Base-by-base conservation (phyloP, 1,139 yeast species). In the Yamadazyma jaroonii region DNA sequence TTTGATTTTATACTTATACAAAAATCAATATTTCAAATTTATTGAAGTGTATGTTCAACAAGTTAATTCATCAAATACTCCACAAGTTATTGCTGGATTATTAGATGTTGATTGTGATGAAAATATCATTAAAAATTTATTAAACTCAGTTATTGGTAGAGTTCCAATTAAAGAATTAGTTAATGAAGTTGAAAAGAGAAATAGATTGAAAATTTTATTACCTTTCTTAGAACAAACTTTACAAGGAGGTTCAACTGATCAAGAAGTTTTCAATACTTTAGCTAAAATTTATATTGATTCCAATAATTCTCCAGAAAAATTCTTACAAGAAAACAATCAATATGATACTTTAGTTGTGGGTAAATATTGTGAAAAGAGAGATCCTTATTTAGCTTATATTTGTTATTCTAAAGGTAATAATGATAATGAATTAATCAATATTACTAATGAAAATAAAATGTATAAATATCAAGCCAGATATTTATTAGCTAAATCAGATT, bases 401-500 rank as follows among this genome's bases (percentile, higher is more conserved):
- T 95, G 96, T 39, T 92, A 92, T 63, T 95, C 95, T 47, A 90
- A 89, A 67, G 99, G 99, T 59, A 74, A 77, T 41, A 90, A 92
- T 55, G 96, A 92, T 61, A 83, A 74, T 44, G 98, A 92, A 62
- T 78, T 92, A 57, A 79, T 92, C 54, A 74, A 80, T 55, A 89
- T 92, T 61, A 92, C 98, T 50, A 92, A 92, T 59, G 98, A 94
- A 57, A 92, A 92, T 64, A 81, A 94, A 53, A 92, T 92, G 99
- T 92, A 86, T 75, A 94, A 94, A 65, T 92, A 92, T 64, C 98
- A 94, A 72, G 98, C 98, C 10, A 83, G 97, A 63, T 92, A 94
- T 61, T 74, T 92, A 58, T 78, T 92, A 53, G 69, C 79, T 44
- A 86, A 96, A 61, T 87, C 96, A 13, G 96, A 92, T 56, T 70